Conservation (phyloP, 2,329 filamentous ascomycete species). For the Pseudogymnoascus sp. region DNA sequence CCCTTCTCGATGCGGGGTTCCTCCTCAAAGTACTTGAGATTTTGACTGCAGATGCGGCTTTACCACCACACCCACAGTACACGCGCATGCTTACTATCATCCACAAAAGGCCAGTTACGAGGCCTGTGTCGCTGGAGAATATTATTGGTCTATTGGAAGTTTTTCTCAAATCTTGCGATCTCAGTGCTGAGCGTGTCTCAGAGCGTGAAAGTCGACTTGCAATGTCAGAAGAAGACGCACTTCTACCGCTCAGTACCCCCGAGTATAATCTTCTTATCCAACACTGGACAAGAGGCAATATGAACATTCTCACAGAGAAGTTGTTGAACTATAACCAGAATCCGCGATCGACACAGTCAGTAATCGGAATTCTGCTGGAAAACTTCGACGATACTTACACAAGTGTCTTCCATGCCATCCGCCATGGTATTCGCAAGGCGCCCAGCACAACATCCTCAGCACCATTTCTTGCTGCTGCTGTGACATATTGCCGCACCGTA, state of each 20-base stretch:
- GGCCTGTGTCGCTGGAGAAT: conserved; percentile 45
- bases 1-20: conserved; percentile 53
- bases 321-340: conserved; percentile 56
- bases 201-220: conserved; percentile 35
- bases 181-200: conserved; percentile 25
- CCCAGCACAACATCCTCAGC: conserved; percentile 12
- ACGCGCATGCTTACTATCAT: conserved; percentile 44
- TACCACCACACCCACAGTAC: conserved; percentile 38
- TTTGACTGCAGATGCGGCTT: conserved; percentile 23
- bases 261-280: conserved; percentile 41
- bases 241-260: conserved; percentile 34
- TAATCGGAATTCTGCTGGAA: conserved; percentile 48
- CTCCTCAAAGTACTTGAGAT: conserved; percentile 38
- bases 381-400: conserved; percentile 35
- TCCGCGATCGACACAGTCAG: conserved; percentile 39
- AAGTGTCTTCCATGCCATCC: conserved; percentile 37
- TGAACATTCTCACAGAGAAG: conserved; percentile 55
- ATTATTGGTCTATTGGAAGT: conserved; percentile 42
- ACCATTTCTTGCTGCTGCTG: conserved; percentile 25
- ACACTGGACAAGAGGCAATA: conserved; percentile 31
- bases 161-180: conserved; percentile 23
- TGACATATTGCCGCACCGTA: conserved; percentile 24
- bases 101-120: conserved; percentile 38
- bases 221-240: conserved; percentile 25
- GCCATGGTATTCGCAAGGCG: conserved; percentile 20